Conservation (phyloP, 1,284 basidiomycete species). For the Phaffia rhodozyma region DNA sequence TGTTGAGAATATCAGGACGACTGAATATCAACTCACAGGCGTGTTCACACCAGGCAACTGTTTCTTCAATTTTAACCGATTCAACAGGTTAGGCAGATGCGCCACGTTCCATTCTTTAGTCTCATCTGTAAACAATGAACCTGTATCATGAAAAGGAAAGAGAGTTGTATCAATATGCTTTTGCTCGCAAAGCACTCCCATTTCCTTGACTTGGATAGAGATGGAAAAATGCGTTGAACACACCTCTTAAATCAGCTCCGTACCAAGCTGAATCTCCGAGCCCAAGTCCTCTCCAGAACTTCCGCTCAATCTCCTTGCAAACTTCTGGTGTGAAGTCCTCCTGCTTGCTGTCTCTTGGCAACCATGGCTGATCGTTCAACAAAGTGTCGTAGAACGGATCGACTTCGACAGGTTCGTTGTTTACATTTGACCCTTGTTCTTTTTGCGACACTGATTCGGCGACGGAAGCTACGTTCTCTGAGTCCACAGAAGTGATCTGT, state of each 20-base stretch:
- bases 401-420: conserved; percentile 32
- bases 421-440: conserved; percentile 12
- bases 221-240: conserved; percentile 10
- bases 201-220: conserved; percentile 21
- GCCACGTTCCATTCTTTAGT: conserved; percentile 88
- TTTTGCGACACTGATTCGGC: too few relatives aligned
- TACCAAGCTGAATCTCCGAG: conserved; percentile 71
- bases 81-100: conserved; percentile 72
- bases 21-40: conserved; percentile 57
- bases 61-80: conserved; percentile 54
- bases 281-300: conserved; percentile 84
- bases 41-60: conserved; percentile 86
- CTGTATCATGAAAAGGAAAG: conserved; percentile 21
- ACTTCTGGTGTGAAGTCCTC: conserved; percentile 73
- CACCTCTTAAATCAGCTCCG: conserved; percentile 85
- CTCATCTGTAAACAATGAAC: conserved; percentile 73
- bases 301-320: conserved; percentile 74
- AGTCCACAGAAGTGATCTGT: too few relatives aligned
- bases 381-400: conserved; percentile 54
- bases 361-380: conserved; percentile 58
- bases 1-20: too few relatives aligned
- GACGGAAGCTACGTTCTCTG: background rate
- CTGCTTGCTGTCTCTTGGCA: conserved; percentile 55
- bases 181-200: background rate
- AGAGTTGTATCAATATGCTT: background rate